phyloP scores from a whole-genome alignment of 106 monocot species.

The Platanthera guangdongensis region DNA sequence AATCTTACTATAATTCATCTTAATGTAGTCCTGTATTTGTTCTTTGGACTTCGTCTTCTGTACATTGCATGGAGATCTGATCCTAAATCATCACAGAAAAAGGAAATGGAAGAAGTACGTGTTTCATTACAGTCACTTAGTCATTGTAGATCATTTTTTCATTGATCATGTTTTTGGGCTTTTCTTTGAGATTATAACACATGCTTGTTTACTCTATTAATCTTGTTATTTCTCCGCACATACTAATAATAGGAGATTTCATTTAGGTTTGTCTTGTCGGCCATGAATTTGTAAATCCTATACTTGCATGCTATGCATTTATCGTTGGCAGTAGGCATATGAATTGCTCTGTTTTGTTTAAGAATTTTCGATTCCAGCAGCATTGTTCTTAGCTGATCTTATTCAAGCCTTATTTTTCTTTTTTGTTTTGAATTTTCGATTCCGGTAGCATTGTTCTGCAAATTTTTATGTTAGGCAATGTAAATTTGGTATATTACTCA shows the following conservation, averaged over 20 bases:
- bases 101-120: constrained; percentile 96
- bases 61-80: constrained; percentile 96
- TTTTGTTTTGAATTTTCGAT: too few relatives aligned
- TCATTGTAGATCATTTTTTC: not conserved
- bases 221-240: not conserved
- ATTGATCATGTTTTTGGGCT: not conserved
- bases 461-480: too few relatives aligned
- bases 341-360: too few relatives aligned
- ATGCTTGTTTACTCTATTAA: not conserved
- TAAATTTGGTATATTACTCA: too few relatives aligned
- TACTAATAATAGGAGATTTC: not conserved
- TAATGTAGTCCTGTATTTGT: constrained; percentile 66
- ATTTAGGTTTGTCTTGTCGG: not conserved
- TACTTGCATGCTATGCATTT: too few relatives aligned
- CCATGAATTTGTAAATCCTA: too few relatives aligned
- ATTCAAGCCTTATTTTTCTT: too few relatives aligned
- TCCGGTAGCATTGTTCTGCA: too few relatives aligned
- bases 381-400: too few relatives aligned
- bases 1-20: not conserved
- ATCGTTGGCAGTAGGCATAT: too few relatives aligned
- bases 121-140: not conserved
- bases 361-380: too few relatives aligned
- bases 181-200: not conserved
- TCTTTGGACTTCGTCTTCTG: constrained; percentile 89
- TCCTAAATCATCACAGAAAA: constrained; percentile 86